Evolutionary conservation across 225 moss, liverwort and hornwort genomes (phyloP).

Genomic region (Antitrichia curtipendula): DNA sequence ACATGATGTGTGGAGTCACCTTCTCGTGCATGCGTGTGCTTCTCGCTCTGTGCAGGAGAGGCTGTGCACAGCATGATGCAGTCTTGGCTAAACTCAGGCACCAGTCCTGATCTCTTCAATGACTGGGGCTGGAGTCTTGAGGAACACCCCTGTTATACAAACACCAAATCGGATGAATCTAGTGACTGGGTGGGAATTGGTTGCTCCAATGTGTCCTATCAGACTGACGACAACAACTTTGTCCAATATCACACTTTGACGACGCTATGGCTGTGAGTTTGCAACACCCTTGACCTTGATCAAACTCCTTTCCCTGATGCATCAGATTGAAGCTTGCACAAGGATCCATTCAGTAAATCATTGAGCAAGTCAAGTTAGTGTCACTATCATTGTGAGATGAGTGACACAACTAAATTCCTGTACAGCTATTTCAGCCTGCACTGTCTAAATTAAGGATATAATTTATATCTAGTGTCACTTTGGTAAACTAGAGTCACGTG

Average conservation of each 20-base stretch:
- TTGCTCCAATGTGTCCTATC: not conserved
- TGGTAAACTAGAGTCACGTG: too few species aligned
- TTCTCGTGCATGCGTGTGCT: not conserved
- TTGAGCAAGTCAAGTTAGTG: not conserved
- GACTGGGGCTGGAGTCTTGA: not conserved
- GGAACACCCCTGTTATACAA: not conserved
- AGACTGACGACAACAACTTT: not conserved
- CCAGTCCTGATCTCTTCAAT: not conserved
- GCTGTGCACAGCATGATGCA: not conserved
- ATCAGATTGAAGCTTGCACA: not conserved
- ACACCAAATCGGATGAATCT: too few species aligned
- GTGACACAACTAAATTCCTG: not conserved
- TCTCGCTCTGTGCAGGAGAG: not conserved
- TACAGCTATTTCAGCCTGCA: too few species aligned
- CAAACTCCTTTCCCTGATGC: not conserved
- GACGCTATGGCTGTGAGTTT: fast-evolving
- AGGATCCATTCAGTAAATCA: not conserved
- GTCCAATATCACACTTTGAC: not conserved
- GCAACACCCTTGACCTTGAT: not conserved
- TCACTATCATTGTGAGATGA: not conserved
- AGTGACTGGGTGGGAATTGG: fast-evolving
- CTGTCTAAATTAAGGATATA: too few species aligned
- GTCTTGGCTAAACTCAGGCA: not conserved
- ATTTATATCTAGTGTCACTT: too few species aligned
- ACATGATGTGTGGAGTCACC: too few species aligned